Conservation (phyloP, 2,329 filamentous ascomycete species). For the Xylariaceae sp. region DNA sequence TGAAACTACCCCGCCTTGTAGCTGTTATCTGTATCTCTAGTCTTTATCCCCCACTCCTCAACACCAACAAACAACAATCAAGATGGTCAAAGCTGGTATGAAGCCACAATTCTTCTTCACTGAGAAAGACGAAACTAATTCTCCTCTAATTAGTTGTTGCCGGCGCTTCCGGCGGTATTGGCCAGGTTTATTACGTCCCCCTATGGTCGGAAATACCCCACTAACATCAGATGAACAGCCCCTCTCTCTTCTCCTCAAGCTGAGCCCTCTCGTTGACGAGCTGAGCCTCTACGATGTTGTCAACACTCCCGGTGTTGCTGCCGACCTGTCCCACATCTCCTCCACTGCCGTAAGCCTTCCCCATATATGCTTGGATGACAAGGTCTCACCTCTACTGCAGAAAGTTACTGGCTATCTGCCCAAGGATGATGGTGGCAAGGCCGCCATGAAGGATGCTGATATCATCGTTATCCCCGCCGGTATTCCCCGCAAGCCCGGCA, state of each 20-base stretch:
- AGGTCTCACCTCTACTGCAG: slow-evolving; percentile 41
- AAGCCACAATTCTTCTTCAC: not conserved
- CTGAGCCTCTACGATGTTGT: slow-evolving; percentile 98
- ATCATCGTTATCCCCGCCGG: slow-evolving; percentile 96
- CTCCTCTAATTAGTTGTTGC: slow-evolving; percentile 63
- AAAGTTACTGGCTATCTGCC: slow-evolving; percentile 87
- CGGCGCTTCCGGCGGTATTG: slow-evolving; percentile 97
- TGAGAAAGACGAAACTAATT: slow-evolving; percentile 3
- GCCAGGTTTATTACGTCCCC: slow-evolving; percentile 63
- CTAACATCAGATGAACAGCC: slow-evolving; percentile 54
- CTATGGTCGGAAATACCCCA: not conserved
- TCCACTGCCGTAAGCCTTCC: slow-evolving; percentile 71
- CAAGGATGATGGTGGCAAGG: slow-evolving; percentile 77
- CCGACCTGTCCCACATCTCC: slow-evolving; percentile 97
- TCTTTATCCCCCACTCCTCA: slow-evolving; percentile 21
- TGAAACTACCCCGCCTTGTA: slow-evolving; percentile 10
- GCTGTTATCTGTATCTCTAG: not conserved
- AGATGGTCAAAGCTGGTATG: slow-evolving; percentile 61
- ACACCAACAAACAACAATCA: slow-evolving; percentile 25
- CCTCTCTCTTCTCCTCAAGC: slow-evolving; percentile 93
- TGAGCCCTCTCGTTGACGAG: slow-evolving; percentile 81
- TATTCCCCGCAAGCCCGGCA: slow-evolving; percentile 97
- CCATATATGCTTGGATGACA: too few species aligned
- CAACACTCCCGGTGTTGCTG: slow-evolving; percentile 93
- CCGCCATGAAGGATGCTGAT: slow-evolving; percentile 87